These are phyloP conservation scores for Dichotomocladium elegans DNA, from an alignment of 371 early-diverging fungal genomes.

Conservation along the genomic window DNA sequence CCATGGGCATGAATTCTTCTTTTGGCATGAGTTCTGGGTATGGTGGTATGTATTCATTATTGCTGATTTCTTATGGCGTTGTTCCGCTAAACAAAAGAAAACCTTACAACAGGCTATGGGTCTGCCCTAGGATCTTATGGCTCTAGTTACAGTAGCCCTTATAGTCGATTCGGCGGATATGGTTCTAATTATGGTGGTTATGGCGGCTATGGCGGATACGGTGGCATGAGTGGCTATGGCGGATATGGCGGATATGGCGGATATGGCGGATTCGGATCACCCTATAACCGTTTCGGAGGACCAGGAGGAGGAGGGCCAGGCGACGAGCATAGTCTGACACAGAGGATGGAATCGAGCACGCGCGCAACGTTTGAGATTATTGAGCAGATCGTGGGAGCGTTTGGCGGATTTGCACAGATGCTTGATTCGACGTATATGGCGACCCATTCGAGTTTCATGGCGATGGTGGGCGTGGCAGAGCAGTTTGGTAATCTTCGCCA, in stretches of 20 bases:
- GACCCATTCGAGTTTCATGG: slow-evolving; percentile 96
- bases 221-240: slow-evolving; percentile 46
- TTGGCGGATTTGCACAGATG: slow-evolving; percentile 97
- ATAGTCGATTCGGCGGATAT: slow-evolving; percentile 36
- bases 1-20: slow-evolving; percentile 3
- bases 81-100: background rate
- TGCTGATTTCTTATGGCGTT: background rate
- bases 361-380: slow-evolving; percentile 87
- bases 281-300: slow-evolving; percentile 41
- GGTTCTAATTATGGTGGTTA: slow-evolving; percentile 35
- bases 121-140: slow-evolving; percentile 17
- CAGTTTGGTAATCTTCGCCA: slow-evolving; percentile 85
- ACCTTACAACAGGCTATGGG: slow-evolving; percentile 14
- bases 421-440: slow-evolving; percentile 95
- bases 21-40: background rate
- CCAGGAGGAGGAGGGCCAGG: slow-evolving; percentile 52
- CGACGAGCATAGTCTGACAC: slow-evolving; percentile 65
- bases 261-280: slow-evolving; percentile 38
- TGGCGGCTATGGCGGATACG: slow-evolving; percentile 36
- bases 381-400: slow-evolving; percentile 88
- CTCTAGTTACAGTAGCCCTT: slow-evolving; percentile 21
- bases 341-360: slow-evolving; percentile 77
- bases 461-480: slow-evolving; percentile 95
- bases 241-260: slow-evolving; percentile 36
- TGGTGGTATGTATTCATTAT: slow-evolving; percentile 2